These are phyloP conservation scores for Rhizopus delemar DNA, from an alignment of 371 early-diverging fungal species.

Conservation along the genomic window DNA sequence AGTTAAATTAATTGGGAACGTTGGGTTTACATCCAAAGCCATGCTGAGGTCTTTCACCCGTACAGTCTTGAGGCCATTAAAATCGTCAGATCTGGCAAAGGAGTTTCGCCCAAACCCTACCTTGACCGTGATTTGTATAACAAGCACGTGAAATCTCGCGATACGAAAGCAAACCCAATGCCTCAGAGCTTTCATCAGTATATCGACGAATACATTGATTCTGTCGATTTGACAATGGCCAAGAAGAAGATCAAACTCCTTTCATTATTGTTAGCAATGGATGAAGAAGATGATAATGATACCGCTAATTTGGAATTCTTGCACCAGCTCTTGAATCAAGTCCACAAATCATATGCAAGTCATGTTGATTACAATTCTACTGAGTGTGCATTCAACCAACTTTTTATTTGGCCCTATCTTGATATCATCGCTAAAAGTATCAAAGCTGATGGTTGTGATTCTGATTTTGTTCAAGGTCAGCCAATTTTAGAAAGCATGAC, in stretches of 20 bases:
- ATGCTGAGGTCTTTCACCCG: conserved; percentile 1
- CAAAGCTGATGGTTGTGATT: neutral
- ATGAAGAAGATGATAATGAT: neutral
- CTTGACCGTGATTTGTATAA: conserved; percentile 8
- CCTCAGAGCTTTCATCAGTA: conserved; percentile 2
- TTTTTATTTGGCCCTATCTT: conserved; percentile 14
- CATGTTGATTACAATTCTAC: conserved; percentile 7
- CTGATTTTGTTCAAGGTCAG: conserved; percentile 11
- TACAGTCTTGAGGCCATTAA: conserved; percentile 12
- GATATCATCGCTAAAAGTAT: conserved; percentile 5
- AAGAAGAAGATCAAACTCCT: conserved; percentile 7
- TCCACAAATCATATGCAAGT: conserved; percentile 6
- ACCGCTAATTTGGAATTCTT: conserved; percentile 8
- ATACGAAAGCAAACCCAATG: neutral
- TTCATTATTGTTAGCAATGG: conserved; percentile 7
- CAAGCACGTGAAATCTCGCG: conserved; percentile 1
- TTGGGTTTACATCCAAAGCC: conserved; percentile 5
- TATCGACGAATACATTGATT: conserved; percentile 4
- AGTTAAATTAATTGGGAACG: no score
- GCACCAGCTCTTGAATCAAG: conserved; percentile 5
- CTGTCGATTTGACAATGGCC: conserved; percentile 2
- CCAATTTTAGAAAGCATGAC: conserved; percentile 5
- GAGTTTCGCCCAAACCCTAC: conserved; percentile 2
- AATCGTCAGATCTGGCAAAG: conserved; percentile 9
- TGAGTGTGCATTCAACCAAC: conserved; percentile 17